Evolutionary conservation across 345 rosid species (phyloP), one percentile per base, ranked within the genome.

Genomic region (Mercurialis annua): DNA sequence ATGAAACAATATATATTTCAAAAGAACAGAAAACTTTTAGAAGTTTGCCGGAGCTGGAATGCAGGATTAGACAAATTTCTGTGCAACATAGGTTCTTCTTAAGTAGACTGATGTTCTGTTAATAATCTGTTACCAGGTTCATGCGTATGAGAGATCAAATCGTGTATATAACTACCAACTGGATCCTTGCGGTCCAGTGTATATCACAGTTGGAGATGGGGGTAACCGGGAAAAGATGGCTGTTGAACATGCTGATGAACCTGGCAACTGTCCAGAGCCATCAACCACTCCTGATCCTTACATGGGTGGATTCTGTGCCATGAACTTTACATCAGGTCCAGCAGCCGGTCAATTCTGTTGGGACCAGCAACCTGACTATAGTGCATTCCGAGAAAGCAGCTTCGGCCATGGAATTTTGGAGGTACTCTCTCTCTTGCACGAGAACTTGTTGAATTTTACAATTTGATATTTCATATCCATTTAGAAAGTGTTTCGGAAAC

Each of bases 131-230:
- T 27, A 65, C 60, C 78, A 92, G 98, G 91, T 92, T 66, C 85
- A 90, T 83, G 97, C 92, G 6, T 93, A 90, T 48, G 98, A 93
- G 81, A 90, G 98, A 56, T 86, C 97, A 50, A 93, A 93, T 79
- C 84, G 94, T 63, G 90, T 90, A 31, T 90, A 88, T 75, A 86
- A 89, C 81, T 90, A 93, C 79, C 64, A 71, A 0, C 71, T 90
- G 57, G 97, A 93, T 83, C 90, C 84, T 12, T 90, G 91, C 69
- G 97, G 92, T n/a, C 92, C 91, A 4, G 80, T 91, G 18, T 81
- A 89, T 76, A 84, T 93, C 65, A 71, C 85, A 1, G 81, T 84
- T 11, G 99, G 99, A 65, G 88, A 81, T 71, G 97, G 99, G 33
- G 98, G 96, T 40, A 85, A 79, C 56, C 78, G 81, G 57, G 90